Base-by-base conservation (phyloP, 2,329 filamentous ascomycete genomes). In the Hypoxylon sp. region DNA sequence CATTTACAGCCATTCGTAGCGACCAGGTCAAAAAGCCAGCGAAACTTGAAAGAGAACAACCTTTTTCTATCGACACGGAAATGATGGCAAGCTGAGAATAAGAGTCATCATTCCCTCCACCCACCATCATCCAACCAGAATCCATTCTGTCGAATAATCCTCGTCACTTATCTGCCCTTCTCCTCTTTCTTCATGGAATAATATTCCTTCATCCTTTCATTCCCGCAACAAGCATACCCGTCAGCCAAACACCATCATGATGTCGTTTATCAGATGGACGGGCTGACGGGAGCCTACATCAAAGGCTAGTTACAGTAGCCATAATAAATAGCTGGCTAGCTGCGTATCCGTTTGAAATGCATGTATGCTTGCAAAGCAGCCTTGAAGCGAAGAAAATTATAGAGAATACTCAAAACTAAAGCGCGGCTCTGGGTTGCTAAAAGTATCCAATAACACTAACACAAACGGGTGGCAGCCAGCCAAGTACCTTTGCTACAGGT, bases 61-160 rank as follows among this genome's bases (percentile, higher is more conserved):
- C 12, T 9, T 13, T 15, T 15, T 35, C 34, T 54, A 30, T 50
- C 26, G 41, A n/a, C n/a, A 45, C 30, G 30, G 52, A 30, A 54
- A 54, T 43, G 36, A 53, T 53, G 35, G 38, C 35, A 44, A 29
- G 8, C 29, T 7, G 7, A 25, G 21, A 6, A 25, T 25, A 57
- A 55, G 51, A 58, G 55, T 55, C 55, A 58, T 58, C 51, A 37
- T 42, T 26, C 30, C 27, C 36, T 20, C 23, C 26, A 26, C 27
- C 25, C 25, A 12, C 41, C 30, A 20, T n/a, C 21, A 47, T 21
- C 47, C 27, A 42, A 42, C 35, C 23, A 13, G 21, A 7, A 16
- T n/a, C 17, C 16, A 21, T 15, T 20, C 15, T n/a, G 4, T 16
- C 36, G n/a, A n/a, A 19, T 8, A n/a, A 20, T 29, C 25, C 15